A percentile compares a stretch with the other conserved stretches of the same genome.
phyloP scores from a whole-genome alignment of 371 early-diverging fungal genomes.

The Paraphysoderma sedebokerense region DNA sequence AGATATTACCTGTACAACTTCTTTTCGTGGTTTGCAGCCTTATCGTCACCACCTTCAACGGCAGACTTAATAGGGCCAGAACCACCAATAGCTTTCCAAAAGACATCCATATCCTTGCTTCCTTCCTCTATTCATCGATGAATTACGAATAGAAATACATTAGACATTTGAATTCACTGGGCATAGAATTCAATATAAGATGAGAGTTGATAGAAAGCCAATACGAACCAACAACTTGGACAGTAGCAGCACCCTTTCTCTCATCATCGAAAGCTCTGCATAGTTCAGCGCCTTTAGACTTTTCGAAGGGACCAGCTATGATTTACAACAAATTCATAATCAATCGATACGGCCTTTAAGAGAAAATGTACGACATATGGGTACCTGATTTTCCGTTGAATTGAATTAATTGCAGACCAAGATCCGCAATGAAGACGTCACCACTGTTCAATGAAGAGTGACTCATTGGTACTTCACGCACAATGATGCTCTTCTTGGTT shows the following conservation, averaged over 20 bases:
- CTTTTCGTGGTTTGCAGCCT: no score
- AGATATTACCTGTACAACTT: no score
- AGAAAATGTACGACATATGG: no score
- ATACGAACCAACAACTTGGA: conserved; percentile 41
- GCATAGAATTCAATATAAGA: no score
- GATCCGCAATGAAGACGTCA: conserved; percentile 62
- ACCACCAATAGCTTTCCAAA: conserved; percentile 50
- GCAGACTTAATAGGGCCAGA: conserved; percentile 31
- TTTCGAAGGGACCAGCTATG: conserved; percentile 56
- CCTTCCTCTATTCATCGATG: conserved; percentile 24
- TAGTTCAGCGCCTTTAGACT: conserved; percentile 51
- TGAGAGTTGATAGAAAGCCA: not conserved
- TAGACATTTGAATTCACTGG: no score
- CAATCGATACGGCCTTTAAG: no score
- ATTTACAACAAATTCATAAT: no score
- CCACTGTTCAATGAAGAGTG: conserved; percentile 40
- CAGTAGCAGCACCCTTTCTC: conserved; percentile 38
- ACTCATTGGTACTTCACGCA: conserved; percentile 38
- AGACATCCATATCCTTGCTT: conserved; percentile 34
- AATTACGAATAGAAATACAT: no score
- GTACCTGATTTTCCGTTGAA: conserved; percentile 50
- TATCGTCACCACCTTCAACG: conserved; percentile 18
- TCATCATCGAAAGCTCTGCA: conserved; percentile 38
- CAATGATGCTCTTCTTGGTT: conserved; percentile 18
- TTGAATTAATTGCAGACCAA: conserved; percentile 48